A percentile compares a stretch with the other conserved stretches of the same genome.
These are phyloP conservation scores for Pichia occidentalis DNA, from an alignment of 805 yeast genomes.

Conservation along the genomic window DNA sequence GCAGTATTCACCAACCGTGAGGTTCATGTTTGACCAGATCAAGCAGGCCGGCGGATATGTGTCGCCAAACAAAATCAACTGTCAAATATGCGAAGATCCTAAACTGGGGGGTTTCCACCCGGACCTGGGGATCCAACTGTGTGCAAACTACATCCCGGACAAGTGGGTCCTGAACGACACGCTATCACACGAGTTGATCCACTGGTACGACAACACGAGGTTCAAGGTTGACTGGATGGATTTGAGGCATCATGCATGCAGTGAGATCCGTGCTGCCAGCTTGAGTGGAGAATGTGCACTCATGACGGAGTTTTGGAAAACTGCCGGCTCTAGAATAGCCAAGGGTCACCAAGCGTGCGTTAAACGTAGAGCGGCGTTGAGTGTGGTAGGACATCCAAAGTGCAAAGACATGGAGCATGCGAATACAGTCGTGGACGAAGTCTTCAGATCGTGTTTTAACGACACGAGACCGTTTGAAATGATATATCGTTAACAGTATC, in stretches of 20 bases:
- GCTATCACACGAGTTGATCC: constrained; percentile 85
- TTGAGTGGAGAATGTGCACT: constrained; percentile 93
- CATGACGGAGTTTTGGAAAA: constrained; percentile 63
- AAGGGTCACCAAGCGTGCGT: constrained; percentile 91
- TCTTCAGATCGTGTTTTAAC: constrained; percentile 87
- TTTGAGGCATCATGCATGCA: constrained; percentile 90
- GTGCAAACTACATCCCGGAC: constrained; percentile 72
- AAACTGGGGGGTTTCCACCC: constrained; percentile 94
- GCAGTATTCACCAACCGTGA: constrained; percentile 73
- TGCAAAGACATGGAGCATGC: constrained; percentile 74
- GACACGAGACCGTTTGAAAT: constrained; percentile 96
- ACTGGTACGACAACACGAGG: constrained; percentile 84
- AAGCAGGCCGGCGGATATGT: constrained; percentile 51
- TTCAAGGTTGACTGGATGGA: constrained; percentile 83
- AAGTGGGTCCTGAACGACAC: constrained; percentile 87
- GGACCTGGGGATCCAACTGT: constrained; percentile 73
- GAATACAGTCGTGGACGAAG: constrained; percentile 70
- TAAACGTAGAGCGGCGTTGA: constrained; percentile 75
- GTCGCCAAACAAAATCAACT: constrained; percentile 50
- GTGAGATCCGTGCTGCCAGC: constrained; percentile 90
- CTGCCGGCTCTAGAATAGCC: constrained; percentile 28
- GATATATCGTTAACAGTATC: constrained; percentile 57
- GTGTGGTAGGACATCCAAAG: constrained; percentile 80
- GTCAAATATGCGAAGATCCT: constrained; percentile 78
- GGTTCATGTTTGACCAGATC: constrained; percentile 81